A percentile compares a stretch with the other conserved stretches of the same genome.
These are phyloP conservation scores for Coniophora puteana DNA, from an alignment of 1,284 basidiomycete species.

Conservation along the genomic window DNA sequence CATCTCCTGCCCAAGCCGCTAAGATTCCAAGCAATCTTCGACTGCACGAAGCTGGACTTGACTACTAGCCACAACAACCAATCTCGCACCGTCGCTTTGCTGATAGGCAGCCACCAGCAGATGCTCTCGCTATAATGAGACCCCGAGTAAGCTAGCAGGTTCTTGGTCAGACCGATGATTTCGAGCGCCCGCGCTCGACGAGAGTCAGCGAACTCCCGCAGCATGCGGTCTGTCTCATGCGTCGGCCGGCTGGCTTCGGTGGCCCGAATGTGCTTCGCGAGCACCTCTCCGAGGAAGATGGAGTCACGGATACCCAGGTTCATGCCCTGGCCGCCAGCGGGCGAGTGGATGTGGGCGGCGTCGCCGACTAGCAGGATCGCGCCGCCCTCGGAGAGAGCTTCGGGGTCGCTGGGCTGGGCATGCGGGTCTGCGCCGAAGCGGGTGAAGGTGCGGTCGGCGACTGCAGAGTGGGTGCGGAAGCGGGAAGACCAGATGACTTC, in stretches of 20 bases:
- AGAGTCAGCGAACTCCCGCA: slow-evolving; percentile 13
- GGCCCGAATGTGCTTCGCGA: slow-evolving; percentile 20
- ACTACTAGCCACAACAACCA: slow-evolving; percentile 18
- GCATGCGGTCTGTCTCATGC: slow-evolving; percentile 15
- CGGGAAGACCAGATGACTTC: slow-evolving; percentile 34
- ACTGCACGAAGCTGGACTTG: slow-evolving; percentile 11
- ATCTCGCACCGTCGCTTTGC: slow-evolving; percentile 9
- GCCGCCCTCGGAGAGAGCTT: slow-evolving; percentile 10
- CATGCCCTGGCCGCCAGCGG: slow-evolving; percentile 45
- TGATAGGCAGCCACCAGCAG: slow-evolving; percentile 22
- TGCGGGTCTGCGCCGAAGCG: slow-evolving; percentile 15
- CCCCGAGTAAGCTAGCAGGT: slow-evolving; percentile 15
- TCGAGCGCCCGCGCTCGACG: slow-evolving; percentile 20
- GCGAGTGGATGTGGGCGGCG: slow-evolving; percentile 43
- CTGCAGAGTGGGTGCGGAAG: slow-evolving; percentile 34
- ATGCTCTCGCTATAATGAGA: slow-evolving; percentile 3
- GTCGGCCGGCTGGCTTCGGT: slow-evolving; percentile 10
- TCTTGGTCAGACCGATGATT: slow-evolving; percentile 22
- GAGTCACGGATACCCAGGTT: slow-evolving; percentile 44
- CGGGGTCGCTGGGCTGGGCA: slow-evolving; percentile 5
- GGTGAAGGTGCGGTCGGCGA: slow-evolving; percentile 30
- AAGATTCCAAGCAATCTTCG: slow-evolving; percentile 20
- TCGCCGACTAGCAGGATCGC: slow-evolving; percentile 36
- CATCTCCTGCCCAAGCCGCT: slow-evolving; percentile 22
- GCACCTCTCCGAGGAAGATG: slow-evolving; percentile 30